Conservation (phyloP, 1,139 yeast species). For the Yamadazyma taylorii region DNA sequence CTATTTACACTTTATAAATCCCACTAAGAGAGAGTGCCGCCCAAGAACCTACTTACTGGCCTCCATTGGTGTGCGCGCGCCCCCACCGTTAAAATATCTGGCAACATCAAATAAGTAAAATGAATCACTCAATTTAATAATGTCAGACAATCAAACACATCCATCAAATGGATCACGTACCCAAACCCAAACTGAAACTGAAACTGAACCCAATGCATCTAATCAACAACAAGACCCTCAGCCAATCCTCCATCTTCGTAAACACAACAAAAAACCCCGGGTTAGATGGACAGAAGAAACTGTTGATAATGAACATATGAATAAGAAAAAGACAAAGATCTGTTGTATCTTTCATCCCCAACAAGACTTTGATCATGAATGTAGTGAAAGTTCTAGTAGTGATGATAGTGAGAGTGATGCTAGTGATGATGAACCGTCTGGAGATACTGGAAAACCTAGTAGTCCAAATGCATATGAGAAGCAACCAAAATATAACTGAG, state of each 20-base stretch:
- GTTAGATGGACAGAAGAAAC: slow-evolving; percentile 87
- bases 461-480: slow-evolving; percentile 74
- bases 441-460: slow-evolving; percentile 9
- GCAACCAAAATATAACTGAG: slow-evolving; percentile 59
- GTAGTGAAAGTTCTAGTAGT: slow-evolving; percentile 21
- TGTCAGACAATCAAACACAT: slow-evolving; percentile 1
- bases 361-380: slow-evolving; percentile 64
- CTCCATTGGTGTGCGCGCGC: too few relatives aligned
- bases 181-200: slow-evolving; percentile 5
- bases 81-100: too few relatives aligned
- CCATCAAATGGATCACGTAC: slow-evolving; percentile 4
- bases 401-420: slow-evolving; percentile 36
- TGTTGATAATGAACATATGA: slow-evolving; percentile 84
- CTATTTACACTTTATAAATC: too few relatives aligned
- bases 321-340: slow-evolving; percentile 86
- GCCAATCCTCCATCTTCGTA: slow-evolving; percentile 12
- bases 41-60: too few relatives aligned
- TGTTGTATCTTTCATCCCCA: slow-evolving; percentile 94
- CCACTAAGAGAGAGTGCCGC: too few relatives aligned
- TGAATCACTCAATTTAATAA: neutral
- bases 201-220: neutral
- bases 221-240: neutral
- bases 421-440: slow-evolving; percentile 29
- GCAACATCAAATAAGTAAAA: too few relatives aligned
- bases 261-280: slow-evolving; percentile 32